These are phyloP conservation scores for Gaultheria prostrata DNA, from an alignment of 148 eudicot genomes.

Conservation along the genomic window DNA sequence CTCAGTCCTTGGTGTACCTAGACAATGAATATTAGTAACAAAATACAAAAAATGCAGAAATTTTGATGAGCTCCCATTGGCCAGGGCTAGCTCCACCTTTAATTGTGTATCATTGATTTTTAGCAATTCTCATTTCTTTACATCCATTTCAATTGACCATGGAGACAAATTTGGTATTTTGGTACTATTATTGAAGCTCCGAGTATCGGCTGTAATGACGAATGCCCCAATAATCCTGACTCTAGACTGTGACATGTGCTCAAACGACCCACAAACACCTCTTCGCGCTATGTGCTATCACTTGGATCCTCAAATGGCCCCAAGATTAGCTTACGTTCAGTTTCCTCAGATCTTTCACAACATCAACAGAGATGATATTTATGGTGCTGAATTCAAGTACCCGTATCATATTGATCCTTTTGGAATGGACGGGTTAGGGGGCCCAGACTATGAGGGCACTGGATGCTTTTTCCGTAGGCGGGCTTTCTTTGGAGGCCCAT, in stretches of 20 bases:
- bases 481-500: slow-evolving; percentile 51
- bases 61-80: too few species aligned
- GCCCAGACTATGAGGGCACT: slow-evolving; percentile 73
- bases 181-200: slow-evolving; percentile 37
- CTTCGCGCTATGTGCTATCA: slow-evolving; percentile 60
- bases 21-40: too few species aligned
- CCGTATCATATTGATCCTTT: slow-evolving; percentile 39
- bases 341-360: slow-evolving; percentile 71
- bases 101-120: too few species aligned
- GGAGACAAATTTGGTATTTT: background rate
- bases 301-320: slow-evolving; percentile 26
- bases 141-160: too few species aligned
- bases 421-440: slow-evolving; percentile 71
- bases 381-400: slow-evolving; percentile 47
- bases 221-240: slow-evolving; percentile 74
- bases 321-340: slow-evolving; percentile 53
- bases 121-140: too few species aligned
- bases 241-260: slow-evolving; percentile 77
- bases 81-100: too few species aligned
- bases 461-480: slow-evolving; percentile 66
- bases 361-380: slow-evolving; percentile 56
- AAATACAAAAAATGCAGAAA: too few species aligned
- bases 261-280: slow-evolving; percentile 69
- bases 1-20: too few species aligned
- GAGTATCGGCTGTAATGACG: slow-evolving; percentile 72